Base-by-base conservation (phyloP, 495 filamentous ascomycete genomes). In the Pseudomonodictys pantanalensis region DNA sequence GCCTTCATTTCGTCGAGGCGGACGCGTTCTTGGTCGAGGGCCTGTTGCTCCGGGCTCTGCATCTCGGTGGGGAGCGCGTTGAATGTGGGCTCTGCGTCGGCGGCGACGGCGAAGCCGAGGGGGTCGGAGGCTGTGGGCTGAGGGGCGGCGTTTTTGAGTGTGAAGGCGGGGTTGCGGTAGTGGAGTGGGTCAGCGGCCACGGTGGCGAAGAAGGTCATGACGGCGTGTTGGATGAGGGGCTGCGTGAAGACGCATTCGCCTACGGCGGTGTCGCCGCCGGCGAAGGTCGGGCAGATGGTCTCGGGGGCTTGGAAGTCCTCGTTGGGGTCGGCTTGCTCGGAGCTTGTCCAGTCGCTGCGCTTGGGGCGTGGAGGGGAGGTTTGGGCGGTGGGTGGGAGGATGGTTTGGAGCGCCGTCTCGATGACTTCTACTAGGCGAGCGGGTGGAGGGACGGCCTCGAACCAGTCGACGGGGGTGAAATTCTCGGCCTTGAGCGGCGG, bases 191-290 rank as follows among this genome's bases (percentile, higher is more conserved):
- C 38, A 10, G 39, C 49, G 5, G 59, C 64, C 3, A 64, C 65
- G 25, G 57, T 51, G 9, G 64, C 56, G 44, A 68, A 68, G 52
- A 64, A 68, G 29, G 57, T 44, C 23, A 68, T 50, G 28, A 68
- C 56, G 18, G 26, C 35, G 17, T 57, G 32, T 22, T 64, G 57
- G 1, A 68, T 38, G 11, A 17, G 15, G 6, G 41, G 26, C 11
- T 29, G 3, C 10, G 61, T 59, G 54, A 68, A 65, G 50, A 68
- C 46, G 52, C 62, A 65, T 28, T 64, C 65, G 17, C 43, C 56
- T 8, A 43, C 12, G 4, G 33, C 12, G 20, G 11, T 47, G 1
- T 58, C 48, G 35, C 62, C 62, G 28, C 49, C 58, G 15, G 39
- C 41, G 35, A 68, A 68, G 15, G 46, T 54, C 0, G 52, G 52